Base-by-base conservation (phyloP, 441 rosid species). In the Euphorbia celastroides region DNA sequence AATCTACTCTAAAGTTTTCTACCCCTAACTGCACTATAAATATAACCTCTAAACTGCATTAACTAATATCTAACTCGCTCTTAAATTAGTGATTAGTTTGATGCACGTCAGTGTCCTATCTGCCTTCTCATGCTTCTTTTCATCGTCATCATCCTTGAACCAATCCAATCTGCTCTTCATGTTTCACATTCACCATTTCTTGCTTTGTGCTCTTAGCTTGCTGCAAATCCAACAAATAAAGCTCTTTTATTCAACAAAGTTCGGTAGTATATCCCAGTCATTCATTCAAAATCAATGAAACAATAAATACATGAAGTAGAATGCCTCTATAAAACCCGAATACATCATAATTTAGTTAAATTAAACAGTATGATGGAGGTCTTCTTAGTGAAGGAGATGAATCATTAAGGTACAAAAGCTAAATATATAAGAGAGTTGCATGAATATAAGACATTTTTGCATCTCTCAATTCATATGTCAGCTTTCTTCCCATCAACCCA, bases 221-320 rank as follows among this genome's bases (percentile, higher is more conserved):
- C 77, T 77, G 74, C 13, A 70, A 54, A 54, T 8, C 20, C 57
- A 20, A 52, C 54, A 52, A 52, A 52, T 1, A 7, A 23, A 48
- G n/a, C n/a, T n/a, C 12, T 0, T 4, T n/a, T 5, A 5, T 5
- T 41, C 54, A 62, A 14, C 26, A 34, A n/a, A 34, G 26, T 20
- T 34, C n/a, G 31, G 17, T 4, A 20, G 27, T n/a, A n/a, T n/a
- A n/a, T n/a, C n/a, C n/a, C 5, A 9, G 38, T 34, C 38, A 4
- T 34, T 34, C 38, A 34, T 34, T 34, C 38, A 34, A 34, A 3
- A 34, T 34, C 4, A 34, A 34, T 34, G 38, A 34, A 34, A 34
- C 5, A 34, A 34, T 3, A 34, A 34, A 9, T 9, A 9, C 38
- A 34, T 9, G 9, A 34, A 9, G 38, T n/a, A n/a, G n/a, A n/a